Evolutionary conservation across 106 monocot species (phyloP).

Genomic region (Allium cepa): DNA sequence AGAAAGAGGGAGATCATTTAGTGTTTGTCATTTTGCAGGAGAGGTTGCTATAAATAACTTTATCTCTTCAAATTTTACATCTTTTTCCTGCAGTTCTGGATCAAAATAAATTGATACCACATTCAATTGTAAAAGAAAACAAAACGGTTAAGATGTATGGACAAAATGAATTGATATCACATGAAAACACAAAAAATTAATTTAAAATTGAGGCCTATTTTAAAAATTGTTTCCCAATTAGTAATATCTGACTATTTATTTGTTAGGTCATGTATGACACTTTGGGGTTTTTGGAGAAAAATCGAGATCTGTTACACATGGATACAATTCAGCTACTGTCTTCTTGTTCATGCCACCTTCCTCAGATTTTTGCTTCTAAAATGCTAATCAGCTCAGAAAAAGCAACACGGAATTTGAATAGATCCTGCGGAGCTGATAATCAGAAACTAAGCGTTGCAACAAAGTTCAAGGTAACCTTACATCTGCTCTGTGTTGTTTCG

Average conservation of each 20-base stretch:
- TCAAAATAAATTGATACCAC: too few relatives aligned
- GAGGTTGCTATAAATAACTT: conserved; percentile 46
- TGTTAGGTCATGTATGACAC: conserved; percentile 83
- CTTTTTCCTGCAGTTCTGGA: too few relatives aligned
- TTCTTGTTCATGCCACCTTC: conserved; percentile 69
- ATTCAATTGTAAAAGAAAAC: too few relatives aligned
- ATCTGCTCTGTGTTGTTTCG: too few relatives aligned
- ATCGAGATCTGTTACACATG: conserved; percentile 82
- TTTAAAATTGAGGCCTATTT: too few relatives aligned
- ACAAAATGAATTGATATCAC: too few relatives aligned
- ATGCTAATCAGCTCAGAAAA: conserved; percentile 60
- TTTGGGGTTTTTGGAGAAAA: conserved; percentile 91
- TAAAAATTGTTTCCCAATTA: not conserved
- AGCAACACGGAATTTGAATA: conserved; percentile 16
- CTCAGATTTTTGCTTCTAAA: conserved; percentile 77
- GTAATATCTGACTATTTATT: not conserved
- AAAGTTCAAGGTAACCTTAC: conserved; percentile 73
- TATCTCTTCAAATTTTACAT: not conserved
- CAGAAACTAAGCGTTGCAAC: conserved; percentile 93
- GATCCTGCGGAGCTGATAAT: conserved; percentile 63
- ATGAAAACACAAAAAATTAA: too few relatives aligned
- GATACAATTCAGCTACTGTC: conserved; percentile 88
- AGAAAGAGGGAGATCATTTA: conserved; percentile 82
- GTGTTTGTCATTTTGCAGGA: conserved; percentile 86
- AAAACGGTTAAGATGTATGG: too few relatives aligned